Percentiles rank a stretch among this genome's conserved stretches.
phyloP scores from a whole-genome alignment of 179 eudicot species.

The Drosera spatulata region DNA sequence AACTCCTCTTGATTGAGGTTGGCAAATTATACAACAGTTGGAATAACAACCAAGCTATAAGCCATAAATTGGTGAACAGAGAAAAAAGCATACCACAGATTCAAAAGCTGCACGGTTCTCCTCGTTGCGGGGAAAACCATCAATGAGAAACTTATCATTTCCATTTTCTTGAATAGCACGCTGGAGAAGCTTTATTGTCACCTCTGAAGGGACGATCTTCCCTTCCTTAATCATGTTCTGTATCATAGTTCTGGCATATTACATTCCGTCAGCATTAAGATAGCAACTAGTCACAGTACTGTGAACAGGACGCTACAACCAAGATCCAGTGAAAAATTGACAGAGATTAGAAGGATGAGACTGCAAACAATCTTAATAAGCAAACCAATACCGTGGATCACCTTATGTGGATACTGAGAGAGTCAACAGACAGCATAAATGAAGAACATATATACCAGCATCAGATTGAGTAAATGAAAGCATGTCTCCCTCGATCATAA shows the following conservation, averaged over 20 bases:
- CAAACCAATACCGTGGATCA: no score
- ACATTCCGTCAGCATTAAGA: no score
- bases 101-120: conserved; percentile 29
- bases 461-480: no score
- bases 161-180: conserved; percentile 51
- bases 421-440: no score
- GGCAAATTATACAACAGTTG: background rate
- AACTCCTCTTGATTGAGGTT: background rate
- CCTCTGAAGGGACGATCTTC: conserved; percentile 80
- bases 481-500: no score
- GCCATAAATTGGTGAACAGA: background rate
- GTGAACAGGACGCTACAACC: no score
- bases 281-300: no score
- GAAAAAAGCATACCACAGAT: conserved; percentile 35
- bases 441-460: no score
- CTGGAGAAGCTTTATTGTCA: conserved; percentile 65
- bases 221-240: conserved; percentile 70
- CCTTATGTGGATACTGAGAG: no score
- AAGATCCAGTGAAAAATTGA: background rate
- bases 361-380: no score
- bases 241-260: conserved; percentile 42
- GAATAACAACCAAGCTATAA: background rate
- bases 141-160: conserved; percentile 73
- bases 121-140: conserved; percentile 88
- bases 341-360: no score